Evolutionary conservation across 2,329 filamentous ascomycete genomes (phyloP).

Genomic region (Diaporthe sp.): DNA sequence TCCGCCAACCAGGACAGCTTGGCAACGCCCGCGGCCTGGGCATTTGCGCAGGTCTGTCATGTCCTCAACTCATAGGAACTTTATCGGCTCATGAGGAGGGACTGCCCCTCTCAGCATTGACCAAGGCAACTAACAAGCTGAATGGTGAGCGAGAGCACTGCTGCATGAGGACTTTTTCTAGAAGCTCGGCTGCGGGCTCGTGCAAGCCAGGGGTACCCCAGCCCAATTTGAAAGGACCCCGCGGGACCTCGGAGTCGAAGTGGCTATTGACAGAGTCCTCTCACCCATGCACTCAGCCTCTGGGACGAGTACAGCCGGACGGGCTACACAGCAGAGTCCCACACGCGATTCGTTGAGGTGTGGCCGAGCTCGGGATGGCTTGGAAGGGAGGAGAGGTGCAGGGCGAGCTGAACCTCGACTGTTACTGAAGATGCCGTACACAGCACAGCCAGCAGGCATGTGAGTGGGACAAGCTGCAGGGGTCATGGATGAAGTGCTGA

Average conservation of each 20-base stretch:
- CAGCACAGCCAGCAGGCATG: slow-evolving; percentile 12
- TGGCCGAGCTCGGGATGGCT: background rate
- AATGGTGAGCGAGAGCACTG: background rate
- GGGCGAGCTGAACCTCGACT: background rate
- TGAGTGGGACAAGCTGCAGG: slow-evolving; percentile 18
- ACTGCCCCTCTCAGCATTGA: background rate
- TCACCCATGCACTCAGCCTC: background rate
- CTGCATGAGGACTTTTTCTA: slow-evolving; percentile 12
- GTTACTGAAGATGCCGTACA: background rate
- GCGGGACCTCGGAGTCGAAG: background rate
- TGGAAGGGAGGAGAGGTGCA: background rate
- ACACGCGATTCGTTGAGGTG: background rate
- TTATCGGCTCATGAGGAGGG: background rate
- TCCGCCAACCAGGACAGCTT: background rate
- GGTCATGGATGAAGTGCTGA: slow-evolving; percentile 17
- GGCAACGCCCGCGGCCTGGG: background rate
- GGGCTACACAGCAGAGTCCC: background rate
- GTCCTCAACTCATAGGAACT: background rate
- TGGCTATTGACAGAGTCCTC: background rate
- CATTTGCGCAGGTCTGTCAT: too few species aligned
- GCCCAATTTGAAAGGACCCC: background rate
- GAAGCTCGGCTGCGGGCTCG: slow-evolving; percentile 11
- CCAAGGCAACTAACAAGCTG: background rate
- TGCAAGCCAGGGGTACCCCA: background rate
- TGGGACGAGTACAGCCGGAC: too few species aligned